Percentiles rank a stretch among this genome's conserved stretches.
Evolutionary conservation across 2,329 filamentous ascomycete genomes (phyloP).

Genomic region (Aspergillus pseudoterreus): DNA sequence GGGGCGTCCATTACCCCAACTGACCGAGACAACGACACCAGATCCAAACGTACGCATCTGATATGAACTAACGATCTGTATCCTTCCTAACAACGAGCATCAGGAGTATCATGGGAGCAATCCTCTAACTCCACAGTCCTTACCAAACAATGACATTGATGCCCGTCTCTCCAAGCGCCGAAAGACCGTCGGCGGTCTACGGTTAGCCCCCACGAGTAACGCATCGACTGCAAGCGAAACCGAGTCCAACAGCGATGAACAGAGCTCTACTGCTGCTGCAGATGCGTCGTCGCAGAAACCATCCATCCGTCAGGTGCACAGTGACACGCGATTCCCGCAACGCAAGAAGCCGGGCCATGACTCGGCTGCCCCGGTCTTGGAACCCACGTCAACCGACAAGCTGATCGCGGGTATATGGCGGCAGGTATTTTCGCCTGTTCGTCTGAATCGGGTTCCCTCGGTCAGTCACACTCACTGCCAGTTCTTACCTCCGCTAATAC

Average conservation of each 20-base stretch:
- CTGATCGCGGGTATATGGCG: conserved; percentile 50
- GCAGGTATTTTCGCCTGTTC: conserved; percentile 36
- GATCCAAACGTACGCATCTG: background rate
- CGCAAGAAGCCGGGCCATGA: conserved; percentile 19
- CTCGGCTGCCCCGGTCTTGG: conserved; percentile 38
- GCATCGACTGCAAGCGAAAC: background rate
- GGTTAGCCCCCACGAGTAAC: conserved; percentile 14
- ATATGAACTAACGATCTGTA: background rate
- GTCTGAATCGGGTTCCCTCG: conserved; percentile 13
- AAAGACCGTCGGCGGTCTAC: conserved; percentile 31
- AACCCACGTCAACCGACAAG: conserved; percentile 48
- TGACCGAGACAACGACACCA: background rate
- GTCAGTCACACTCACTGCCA: conserved; percentile 7
- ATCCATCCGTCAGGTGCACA: conserved; percentile 21
- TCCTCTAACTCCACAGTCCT: conserved; percentile 4
- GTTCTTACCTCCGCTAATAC: background rate
- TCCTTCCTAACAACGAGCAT: background rate
- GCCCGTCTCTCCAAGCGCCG: conserved; percentile 17
- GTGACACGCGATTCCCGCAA: conserved; percentile 22
- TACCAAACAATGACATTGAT: conserved; percentile 1
- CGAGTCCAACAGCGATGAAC: background rate
- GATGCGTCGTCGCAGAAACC: background rate
- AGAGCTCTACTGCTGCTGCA: background rate
- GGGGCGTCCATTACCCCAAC: conserved; percentile 4
- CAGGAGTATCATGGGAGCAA: background rate